Evolutionary conservation across 345 rosid species (phyloP), one percentile per base, ranked within the genome.

Genomic region (Eucalyptus regnans): DNA sequence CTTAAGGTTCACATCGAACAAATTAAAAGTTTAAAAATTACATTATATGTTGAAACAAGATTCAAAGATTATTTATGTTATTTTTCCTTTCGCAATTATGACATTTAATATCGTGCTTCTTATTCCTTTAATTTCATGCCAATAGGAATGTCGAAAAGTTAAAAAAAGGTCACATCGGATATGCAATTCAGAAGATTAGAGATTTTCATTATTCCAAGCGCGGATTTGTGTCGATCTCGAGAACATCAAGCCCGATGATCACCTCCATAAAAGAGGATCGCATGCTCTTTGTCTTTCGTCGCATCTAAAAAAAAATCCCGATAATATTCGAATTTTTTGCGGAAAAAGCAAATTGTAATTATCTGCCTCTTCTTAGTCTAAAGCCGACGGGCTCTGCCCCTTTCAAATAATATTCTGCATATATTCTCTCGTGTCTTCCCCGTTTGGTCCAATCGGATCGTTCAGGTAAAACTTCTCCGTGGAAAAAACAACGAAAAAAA

Each of bases 1-100:
- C 20, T 18, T 52, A 52, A 1, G 58, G 4, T 20, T 0, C 2
- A 52, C 8, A 52, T 52, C 4, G 0, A 52, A 52, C 9, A 52
- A 52, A 52, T 52, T 52, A 52, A 52, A 27, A 60, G 2, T 60
- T 60, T 27, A 13, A 8, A 3, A 9, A 56, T 0, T 2, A 23
- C 3, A 9, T 56, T 23, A 56, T 25, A 9, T 4, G 2, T 9
- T 2, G 0, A 22, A 25, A 23, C 20, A 23, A 56, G 4, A 1
- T 56, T 56, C 1, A 1, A 22, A 9, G 12, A 56, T 10, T 1
- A 23, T 56, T 56, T 56, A 0, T 25, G 13, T 56, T 22, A 56
- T 56, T 56, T 56, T 56, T 0, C 29, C 13, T 56, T 56, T 23
- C 0, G 1, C 6, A 56, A 23, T 56, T 56, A 56, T 23, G 62